These are phyloP conservation scores for Zygosaccharomyces pseudobailii DNA, from an alignment of 1,139 yeast genomes.

Conservation along the genomic window DNA sequence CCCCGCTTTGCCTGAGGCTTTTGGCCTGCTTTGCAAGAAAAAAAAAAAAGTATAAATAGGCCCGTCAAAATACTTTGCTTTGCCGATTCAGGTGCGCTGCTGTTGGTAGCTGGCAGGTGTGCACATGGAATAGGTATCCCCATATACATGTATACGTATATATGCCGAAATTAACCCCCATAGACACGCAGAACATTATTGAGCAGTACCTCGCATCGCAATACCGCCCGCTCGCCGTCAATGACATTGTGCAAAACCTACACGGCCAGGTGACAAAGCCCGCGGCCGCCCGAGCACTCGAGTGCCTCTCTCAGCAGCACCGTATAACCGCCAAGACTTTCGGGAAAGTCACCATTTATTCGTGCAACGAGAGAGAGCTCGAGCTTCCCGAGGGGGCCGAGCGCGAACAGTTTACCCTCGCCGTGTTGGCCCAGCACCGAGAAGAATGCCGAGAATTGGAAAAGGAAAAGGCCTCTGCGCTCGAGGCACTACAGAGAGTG, in stretches of 20 bases:
- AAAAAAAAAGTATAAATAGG: neutral
- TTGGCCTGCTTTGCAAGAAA: too few species aligned
- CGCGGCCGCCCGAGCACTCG: conserved; percentile 32
- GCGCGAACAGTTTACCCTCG: conserved; percentile 14
- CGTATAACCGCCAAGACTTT: conserved; percentile 35
- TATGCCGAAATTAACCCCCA: neutral
- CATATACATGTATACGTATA: neutral
- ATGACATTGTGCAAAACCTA: conserved; percentile 39
- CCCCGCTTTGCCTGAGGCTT: too few species aligned
- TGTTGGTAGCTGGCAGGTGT: neutral
- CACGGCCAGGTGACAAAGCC: conserved; percentile 36
- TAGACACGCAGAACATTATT: conserved; percentile 13
- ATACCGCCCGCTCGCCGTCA: conserved; percentile 40
- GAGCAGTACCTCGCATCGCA: conserved; percentile 36
- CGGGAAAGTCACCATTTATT: conserved; percentile 39
- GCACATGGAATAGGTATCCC: neutral
- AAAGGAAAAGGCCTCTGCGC: conserved; percentile 15
- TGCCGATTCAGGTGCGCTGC: too few species aligned
- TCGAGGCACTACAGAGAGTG: conserved; percentile 11
- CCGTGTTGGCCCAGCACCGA: conserved; percentile 18
- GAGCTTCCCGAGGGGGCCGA: conserved; percentile 12
- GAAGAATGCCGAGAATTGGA: conserved; percentile 21
- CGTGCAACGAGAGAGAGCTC: conserved; percentile 30
- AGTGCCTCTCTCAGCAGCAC: conserved; percentile 29
- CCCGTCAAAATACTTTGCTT: neutral